A percentile compares a stretch with the other conserved stretches of the same genome.
phyloP scores from a whole-genome alignment of 78 protist species.

The Dictyostelium firmibasis region DNA sequence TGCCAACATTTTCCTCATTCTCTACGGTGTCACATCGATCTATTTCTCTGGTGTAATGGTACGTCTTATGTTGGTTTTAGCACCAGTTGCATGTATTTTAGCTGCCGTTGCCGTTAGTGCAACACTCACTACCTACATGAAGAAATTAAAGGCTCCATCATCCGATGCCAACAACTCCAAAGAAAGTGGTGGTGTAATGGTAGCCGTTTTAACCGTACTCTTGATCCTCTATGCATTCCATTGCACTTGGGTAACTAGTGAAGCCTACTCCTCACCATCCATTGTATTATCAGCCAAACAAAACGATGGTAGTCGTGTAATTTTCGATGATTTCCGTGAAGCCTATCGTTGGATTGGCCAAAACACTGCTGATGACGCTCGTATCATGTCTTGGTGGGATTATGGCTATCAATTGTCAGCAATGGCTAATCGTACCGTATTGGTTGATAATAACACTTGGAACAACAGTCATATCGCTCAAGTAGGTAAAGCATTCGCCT shows the following conservation, averaged over 20 bases:
- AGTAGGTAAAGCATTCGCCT: constrained; percentile 92
- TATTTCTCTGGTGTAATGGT: constrained; percentile 99
- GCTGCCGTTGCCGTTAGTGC: constrained; percentile 91
- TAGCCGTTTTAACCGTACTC: constrained; percentile 77
- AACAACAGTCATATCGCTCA: constrained; percentile 99
- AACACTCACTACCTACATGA: constrained; percentile 80
- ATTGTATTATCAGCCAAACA: constrained; percentile 93
- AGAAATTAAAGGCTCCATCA: constrained; percentile 19
- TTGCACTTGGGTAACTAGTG: constrained; percentile 97
- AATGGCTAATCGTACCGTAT: constrained; percentile 97
- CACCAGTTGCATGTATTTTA: constrained; percentile 96
- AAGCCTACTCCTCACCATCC: constrained; percentile 99
- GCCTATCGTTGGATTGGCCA: constrained; percentile 98
- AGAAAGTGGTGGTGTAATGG: constrained; percentile 72
- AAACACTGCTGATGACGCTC: constrained; percentile 97
- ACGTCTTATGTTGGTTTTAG: constrained; percentile 97
- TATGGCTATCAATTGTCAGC: constrained; percentile 99
- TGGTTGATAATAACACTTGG: constrained; percentile 99
- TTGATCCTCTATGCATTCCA: constrained; percentile 92
- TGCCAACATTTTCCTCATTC: constrained; percentile 89
- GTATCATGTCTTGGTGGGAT: constrained; percentile 99
- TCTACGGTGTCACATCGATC: constrained; percentile 91
- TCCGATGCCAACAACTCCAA: constrained; percentile 35
- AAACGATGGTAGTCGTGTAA: constrained; percentile 87
- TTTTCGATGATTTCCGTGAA: constrained; percentile 99